phyloP scores from a whole-genome alignment of 164 flowering plant genomes.

The Amborella trichopoda region DNA sequence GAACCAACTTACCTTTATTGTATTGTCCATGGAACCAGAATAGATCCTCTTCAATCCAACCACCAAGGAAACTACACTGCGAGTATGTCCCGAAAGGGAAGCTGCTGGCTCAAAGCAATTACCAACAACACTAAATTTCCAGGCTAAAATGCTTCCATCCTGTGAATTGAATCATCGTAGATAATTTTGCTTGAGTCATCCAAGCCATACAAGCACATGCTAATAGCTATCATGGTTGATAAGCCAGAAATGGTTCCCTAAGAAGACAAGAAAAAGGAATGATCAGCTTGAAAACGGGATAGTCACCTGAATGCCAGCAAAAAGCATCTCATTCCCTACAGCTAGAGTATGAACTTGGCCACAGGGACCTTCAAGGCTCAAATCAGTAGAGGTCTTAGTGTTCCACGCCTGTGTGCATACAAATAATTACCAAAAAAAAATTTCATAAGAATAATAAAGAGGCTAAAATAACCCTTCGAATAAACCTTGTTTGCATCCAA shows the following conservation, averaged over 20 bases:
- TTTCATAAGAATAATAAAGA: no score
- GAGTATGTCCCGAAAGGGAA: slow-evolving; percentile 57
- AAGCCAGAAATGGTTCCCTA: no score
- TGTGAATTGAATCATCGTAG: no score
- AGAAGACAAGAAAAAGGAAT: neutral
- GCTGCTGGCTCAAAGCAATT: slow-evolving; percentile 82
- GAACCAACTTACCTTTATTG: slow-evolving; percentile 53
- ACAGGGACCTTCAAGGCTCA: slow-evolving; percentile 66
- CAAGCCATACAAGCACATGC: no score
- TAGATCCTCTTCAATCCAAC: slow-evolving; percentile 82
- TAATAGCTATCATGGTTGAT: no score
- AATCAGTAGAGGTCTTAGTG: slow-evolving; percentile 40
- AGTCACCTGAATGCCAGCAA: slow-evolving; percentile 85
- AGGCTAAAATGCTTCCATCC: slow-evolving; percentile 84
- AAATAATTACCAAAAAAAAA: no score
- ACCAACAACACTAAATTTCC: slow-evolving; percentile 59
- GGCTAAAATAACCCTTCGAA: no score
- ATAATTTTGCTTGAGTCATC: no score
- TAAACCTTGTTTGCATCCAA: no score
- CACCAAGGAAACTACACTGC: slow-evolving; percentile 63
- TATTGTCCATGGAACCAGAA: slow-evolving; percentile 90
- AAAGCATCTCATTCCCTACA: slow-evolving; percentile 72
- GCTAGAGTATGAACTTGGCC: slow-evolving; percentile 88
- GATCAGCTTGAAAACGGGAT: neutral
- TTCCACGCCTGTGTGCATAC: slow-evolving; percentile 95